phyloP scores from a whole-genome alignment of 2,329 filamentous ascomycete species.

The Tricladium varicosporioides region DNA sequence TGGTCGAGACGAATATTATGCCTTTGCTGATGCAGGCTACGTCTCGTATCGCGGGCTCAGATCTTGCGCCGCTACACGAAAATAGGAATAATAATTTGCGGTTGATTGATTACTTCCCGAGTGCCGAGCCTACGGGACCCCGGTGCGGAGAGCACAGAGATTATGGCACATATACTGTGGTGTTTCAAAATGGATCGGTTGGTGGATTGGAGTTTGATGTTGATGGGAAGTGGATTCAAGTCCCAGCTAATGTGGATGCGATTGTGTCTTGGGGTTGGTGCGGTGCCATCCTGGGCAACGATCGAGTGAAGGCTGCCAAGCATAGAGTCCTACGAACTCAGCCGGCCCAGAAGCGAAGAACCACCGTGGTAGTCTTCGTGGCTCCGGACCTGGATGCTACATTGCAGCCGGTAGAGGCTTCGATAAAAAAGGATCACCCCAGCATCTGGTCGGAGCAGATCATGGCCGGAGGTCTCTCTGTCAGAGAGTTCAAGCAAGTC shows the following conservation, averaged over 20 bases:
- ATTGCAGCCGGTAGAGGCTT: conserved; percentile 8
- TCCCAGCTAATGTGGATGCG: conserved; percentile 14
- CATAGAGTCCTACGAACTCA: conserved; percentile 14
- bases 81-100: conserved; percentile 14
- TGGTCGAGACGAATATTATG: not conserved
- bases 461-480: conserved; percentile 5
- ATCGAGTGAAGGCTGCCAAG: conserved; percentile 14
- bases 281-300: conserved; percentile 13
- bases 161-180: conserved; percentile 12
- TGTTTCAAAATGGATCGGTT: conserved; percentile 13
- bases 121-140: conserved; percentile 3
- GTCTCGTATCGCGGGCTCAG: conserved; percentile 6
- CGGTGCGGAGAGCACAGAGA: conserved; percentile 14
- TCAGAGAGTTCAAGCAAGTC: conserved; percentile 10
- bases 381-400: conserved; percentile 12
- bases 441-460: conserved; percentile 6
- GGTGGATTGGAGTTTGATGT: conserved; percentile 16
- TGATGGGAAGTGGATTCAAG: conserved; percentile 15
- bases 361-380: conserved; percentile 12
- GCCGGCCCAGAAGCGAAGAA: conserved; percentile 12
- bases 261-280: conserved; percentile 16
- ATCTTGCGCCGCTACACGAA: conserved; percentile 10
- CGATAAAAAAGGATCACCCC: not conserved
- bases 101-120: conserved; percentile 15
- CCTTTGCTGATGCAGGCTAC: not conserved